phyloP scores from a whole-genome alignment of 768 basidiomycete species.

The Trametes punicea region DNA sequence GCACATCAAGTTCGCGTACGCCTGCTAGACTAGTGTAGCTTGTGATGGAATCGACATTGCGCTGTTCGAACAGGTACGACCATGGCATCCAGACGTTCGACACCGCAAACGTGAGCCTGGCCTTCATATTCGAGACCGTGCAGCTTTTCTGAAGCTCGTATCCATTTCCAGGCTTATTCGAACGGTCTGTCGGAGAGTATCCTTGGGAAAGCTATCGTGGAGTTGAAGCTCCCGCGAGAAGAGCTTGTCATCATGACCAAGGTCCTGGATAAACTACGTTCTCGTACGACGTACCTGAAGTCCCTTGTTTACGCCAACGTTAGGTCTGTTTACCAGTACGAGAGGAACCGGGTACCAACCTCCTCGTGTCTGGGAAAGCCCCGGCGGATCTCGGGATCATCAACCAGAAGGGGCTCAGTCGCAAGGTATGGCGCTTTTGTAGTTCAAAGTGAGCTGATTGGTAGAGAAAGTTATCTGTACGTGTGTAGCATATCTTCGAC shows the following conservation, averaged over 20 bases:
- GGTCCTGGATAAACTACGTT: slow-evolving; percentile 23
- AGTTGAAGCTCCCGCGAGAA: slow-evolving; percentile 42
- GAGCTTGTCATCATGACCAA: slow-evolving; percentile 49
- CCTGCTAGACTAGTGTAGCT: no score
- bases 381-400: slow-evolving; percentile 32
- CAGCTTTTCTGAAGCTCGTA: not conserved
- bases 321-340: slow-evolving; percentile 20
- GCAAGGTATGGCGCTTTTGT: slow-evolving; percentile 27
- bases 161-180: slow-evolving; percentile 31
- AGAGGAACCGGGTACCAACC: slow-evolving; percentile 2
- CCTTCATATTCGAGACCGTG: no score
- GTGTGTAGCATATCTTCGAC: slow-evolving; percentile 64
- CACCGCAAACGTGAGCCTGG: slow-evolving; percentile 27
- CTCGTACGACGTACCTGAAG: slow-evolving; percentile 22
- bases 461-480: slow-evolving; percentile 3
- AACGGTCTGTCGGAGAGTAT: slow-evolving; percentile 42
- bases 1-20: slow-evolving; percentile 43
- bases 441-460: not conserved
- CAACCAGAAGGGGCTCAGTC: slow-evolving; percentile 33
- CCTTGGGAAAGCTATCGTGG: slow-evolving; percentile 42
- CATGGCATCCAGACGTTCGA: slow-evolving; percentile 38
- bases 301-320: no score
- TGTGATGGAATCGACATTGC: no score
- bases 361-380: not conserved
- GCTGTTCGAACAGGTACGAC: slow-evolving; percentile 38